Evolutionary conservation across 2,329 filamentous ascomycete species (phyloP), one percentile per base, ranked within the genome.

Genomic region (Botryotinia globosa): DNA sequence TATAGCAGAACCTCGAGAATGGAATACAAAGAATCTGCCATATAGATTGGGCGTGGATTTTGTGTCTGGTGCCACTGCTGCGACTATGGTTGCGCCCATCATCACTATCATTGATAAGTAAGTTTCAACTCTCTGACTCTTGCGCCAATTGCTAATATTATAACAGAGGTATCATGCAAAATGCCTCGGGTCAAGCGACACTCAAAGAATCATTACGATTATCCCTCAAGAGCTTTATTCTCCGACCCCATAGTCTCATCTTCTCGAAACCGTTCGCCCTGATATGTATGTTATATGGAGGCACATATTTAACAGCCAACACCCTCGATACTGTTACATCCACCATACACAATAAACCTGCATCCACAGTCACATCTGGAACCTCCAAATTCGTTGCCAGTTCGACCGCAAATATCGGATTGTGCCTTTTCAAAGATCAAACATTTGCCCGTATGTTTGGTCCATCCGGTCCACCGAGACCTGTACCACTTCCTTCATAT

Each of bases 291-390:
- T 85, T 97, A 61, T 98, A 98, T 85, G 92, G 90, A 74, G 91
- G 92, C 76, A 98, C 95, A 73, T 98, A 98, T 84, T 84, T 96
- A 20, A 94, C 93, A 1, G 94, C 95, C 75, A 98, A 98, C 84
- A 83, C 87, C 20, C 89, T 97, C 80, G 95, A 98, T 84, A 98
- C 95, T 0, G 82, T 89, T 65, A 85, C 89, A 62, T 91, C 93
- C 8, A 94, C 92, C 2, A 77, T 89, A 22, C 82, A 84, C 66
- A 83, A 88, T 79, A 82, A 84, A 25, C 84, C 89, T 48, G 87
- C 92, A 10, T 84, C 85, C 9, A 82, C 85, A 77, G 90, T 93
- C 44, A 94, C 93, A 0, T 86, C 92, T 14, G 94, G 94, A 72
- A 87, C 90, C 0, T 82, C 88, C 74, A 98, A 98, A 81, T 98